Base-by-base conservation (phyloP, 2,329 filamentous ascomycete genomes). In the Sclerotinia spermophila region DNA sequence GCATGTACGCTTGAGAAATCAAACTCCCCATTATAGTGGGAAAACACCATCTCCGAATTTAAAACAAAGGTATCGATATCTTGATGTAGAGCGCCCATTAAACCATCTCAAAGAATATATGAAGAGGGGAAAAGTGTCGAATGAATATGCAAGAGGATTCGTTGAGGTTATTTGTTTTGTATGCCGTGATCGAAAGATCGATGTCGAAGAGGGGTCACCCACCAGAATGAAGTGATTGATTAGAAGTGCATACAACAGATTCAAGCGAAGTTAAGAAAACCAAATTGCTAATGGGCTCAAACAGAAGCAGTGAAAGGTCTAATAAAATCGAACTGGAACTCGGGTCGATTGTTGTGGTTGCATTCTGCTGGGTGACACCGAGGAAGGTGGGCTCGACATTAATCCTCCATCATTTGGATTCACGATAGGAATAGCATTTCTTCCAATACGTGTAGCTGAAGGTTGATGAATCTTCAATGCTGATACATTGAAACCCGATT, bases 381-480 rank as follows among this genome's bases (percentile, higher is more conserved):
- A 90, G 56, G 90, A 90, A 38, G 95, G 93, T 76, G 95, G 95
- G 84, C 93, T 97, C 70, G 93, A 90, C 85, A 97, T 91, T 79
- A 89, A 88, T 81, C 94, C 89, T 79, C 96, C 94, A 71, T 95
- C 97, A 76, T 88, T 92, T 69, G 96, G 96, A 85, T 99, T 97
- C 82, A 98, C 93, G 81, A 99, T 99, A 72, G 95, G 95, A 76
- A 98, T 98, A 79, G 96, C 93, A 81, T 97, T 98, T 82, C 94
- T 93, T n/a, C 61, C 61, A 71, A 91, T 89, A 76, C 96, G 92
- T 74, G 94, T 93, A 73, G 94, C 93, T 73, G 94, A 87, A 72
- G 94, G 93, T 84, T 97, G 95, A 82, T 97, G 93, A 73, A 96
- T 86, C 84, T 97, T 97, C 77, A 95, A 77, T 85, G 82, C 89